A percentile compares a stretch with the other conserved stretches of the same genome.
These are phyloP conservation scores for Monosporozyma servazzii DNA, from an alignment of 805 yeast species.

Conservation along the genomic window DNA sequence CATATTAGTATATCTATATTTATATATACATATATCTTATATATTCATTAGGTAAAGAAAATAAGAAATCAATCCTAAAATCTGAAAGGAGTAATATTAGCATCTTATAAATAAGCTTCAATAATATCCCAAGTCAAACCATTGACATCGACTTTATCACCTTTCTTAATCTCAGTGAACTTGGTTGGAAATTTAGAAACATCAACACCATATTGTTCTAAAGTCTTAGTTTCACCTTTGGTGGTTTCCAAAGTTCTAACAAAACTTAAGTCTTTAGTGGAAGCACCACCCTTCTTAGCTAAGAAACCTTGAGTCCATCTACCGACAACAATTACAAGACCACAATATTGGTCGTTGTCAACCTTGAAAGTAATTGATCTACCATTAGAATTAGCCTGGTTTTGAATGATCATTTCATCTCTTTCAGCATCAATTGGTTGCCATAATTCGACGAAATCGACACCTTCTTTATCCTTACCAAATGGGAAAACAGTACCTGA, in stretches of 20 bases:
- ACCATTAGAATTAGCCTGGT: conserved; percentile 6
- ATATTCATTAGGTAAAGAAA: background rate
- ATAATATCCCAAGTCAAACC: conserved; percentile 27
- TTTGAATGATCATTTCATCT: conserved; percentile 14
- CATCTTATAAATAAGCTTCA: conserved; percentile 15
- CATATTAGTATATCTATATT: background rate
- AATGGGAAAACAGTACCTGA: conserved; percentile 26
- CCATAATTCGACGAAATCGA: conserved; percentile 29
- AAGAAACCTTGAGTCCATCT: conserved; percentile 29
- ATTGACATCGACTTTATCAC: conserved; percentile 15
- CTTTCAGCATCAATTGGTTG: conserved; percentile 27
- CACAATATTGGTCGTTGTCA: conserved; percentile 20
- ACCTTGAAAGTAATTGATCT: conserved; percentile 21
- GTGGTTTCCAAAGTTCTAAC: conserved; percentile 21
- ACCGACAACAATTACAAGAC: conserved; percentile 27
- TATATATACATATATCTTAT: no score
- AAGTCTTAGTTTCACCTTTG: conserved; percentile 5
- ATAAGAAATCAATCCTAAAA: background rate
- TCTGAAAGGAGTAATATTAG: background rate
- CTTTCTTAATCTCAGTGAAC: conserved; percentile 17
- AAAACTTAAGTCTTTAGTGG: conserved; percentile 20
- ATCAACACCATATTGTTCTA: conserved; percentile 20
- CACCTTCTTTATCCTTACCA: conserved; percentile 21
- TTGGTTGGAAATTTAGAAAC: conserved; percentile 21
- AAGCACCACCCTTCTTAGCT: conserved; percentile 15